phyloP scores from a whole-genome alignment of 768 basidiomycete genomes.

The Rhodotorula babjevae region DNA sequence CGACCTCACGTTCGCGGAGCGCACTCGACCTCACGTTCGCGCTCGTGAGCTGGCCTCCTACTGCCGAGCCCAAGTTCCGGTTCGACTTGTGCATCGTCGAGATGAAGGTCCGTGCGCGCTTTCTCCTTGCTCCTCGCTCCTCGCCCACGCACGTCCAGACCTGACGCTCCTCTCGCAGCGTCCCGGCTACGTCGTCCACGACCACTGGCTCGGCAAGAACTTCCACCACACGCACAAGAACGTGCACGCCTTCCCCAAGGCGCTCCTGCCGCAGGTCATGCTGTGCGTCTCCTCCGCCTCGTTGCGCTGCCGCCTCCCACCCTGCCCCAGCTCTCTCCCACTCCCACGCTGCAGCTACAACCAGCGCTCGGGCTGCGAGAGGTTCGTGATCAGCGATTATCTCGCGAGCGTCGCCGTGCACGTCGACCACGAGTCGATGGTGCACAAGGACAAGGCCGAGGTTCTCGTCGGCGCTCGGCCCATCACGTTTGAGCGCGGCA shows the following conservation, averaged over 20 bases:
- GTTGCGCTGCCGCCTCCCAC: too few species aligned
- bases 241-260: too few species aligned
- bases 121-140: background rate
- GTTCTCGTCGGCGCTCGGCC: background rate
- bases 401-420: background rate
- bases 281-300: background rate
- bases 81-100: background rate
- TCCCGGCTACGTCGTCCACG: background rate
- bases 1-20: conserved; percentile 6
- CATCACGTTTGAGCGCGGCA: background rate
- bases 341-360: background rate
- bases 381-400: background rate
- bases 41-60: background rate
- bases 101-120: background rate
- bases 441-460: background rate
- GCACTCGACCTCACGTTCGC: background rate
- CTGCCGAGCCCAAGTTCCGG: background rate
- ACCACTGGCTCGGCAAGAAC: background rate
- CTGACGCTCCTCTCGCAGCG: background rate
- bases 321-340: background rate
- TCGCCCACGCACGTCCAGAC: too few species aligned
- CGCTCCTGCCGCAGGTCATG: background rate
- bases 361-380: background rate
- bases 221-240: background rate
- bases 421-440: background rate